These are phyloP conservation scores for Allomyces arbusculus DNA, from an alignment of 192 early-diverging fungal species.

Conservation along the genomic window DNA sequence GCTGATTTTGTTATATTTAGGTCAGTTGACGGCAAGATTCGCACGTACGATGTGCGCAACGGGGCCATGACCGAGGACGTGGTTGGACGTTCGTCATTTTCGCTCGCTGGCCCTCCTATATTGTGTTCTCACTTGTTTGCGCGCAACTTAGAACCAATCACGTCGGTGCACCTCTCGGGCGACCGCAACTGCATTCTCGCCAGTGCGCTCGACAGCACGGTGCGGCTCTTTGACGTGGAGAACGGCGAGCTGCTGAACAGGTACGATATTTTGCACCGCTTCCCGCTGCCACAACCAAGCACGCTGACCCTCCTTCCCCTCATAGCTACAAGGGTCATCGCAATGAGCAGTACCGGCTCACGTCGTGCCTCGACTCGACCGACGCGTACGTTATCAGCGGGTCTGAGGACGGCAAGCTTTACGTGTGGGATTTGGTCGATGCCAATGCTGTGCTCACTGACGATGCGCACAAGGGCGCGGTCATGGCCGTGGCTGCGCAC, in stretches of 20 bases:
- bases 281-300: no score
- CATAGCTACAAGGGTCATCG: constrained; percentile 56
- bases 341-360: constrained; percentile 55
- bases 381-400: constrained; percentile 63
- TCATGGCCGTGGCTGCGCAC: background rate
- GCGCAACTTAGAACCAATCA: constrained; percentile 39
- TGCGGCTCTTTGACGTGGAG: constrained; percentile 65
- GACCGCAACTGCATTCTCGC: constrained; percentile 55
- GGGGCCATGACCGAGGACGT: constrained; percentile 46
- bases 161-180: constrained; percentile 40
- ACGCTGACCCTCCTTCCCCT: background rate
- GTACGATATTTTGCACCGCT: no score
- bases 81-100: constrained; percentile 38
- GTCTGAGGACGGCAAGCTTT: constrained; percentile 70
- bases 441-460: no score
- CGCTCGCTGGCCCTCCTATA: background rate
- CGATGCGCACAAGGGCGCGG: background rate
- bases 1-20: constrained; percentile 5
- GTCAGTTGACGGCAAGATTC: constrained; percentile 63
- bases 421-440: constrained; percentile 64
- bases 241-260: background rate
- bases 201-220: constrained; percentile 48
- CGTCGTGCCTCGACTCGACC: constrained; percentile 42
- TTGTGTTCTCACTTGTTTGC: constrained; percentile 2
- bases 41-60: constrained; percentile 69